Evolutionary conservation across 768 basidiomycete genomes (phyloP), one percentile per base, ranked within the genome.

Genomic region (Russula compacta): DNA sequence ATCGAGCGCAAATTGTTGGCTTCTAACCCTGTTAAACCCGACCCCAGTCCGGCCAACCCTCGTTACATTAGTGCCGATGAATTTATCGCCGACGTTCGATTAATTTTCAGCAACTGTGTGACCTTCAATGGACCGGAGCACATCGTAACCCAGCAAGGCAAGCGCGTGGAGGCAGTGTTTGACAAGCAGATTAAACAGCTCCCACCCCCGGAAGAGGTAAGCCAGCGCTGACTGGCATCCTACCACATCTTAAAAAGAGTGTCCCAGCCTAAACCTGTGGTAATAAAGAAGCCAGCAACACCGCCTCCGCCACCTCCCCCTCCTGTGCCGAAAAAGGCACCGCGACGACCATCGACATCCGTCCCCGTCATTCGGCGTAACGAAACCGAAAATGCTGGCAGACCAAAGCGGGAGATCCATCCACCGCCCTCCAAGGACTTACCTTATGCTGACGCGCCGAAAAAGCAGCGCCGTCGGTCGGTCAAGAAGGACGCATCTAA

Each of bases 331-430:
- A 80, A 82, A 69, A 76, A 75, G 63, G 70, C 70, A 11, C 75
- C 71, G 9, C 85, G 92, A 32, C 84, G 91, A 56, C 76, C 85
- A 1, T 95, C 92, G 15, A 85, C 88, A 2, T 86, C 90, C 10
- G 79, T 91, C 2, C 92, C 93, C 44, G 83, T 84, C 59, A 89
- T 93, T 66, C 83, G 92, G 58, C 89, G 92, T 49, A 87, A 85
- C 29, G 90, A 92, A 6, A 72, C 72, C 14, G 78, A 80, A 60
- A 77, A 79, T 62, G 76, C 73, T 29, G 81, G 82, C 24, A 85
- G 97, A n/a, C 95, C 95, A 2, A 98, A 98, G 76, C 90, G 97
- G 56, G 97, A 99, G 73, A 95, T 98, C 33, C 95, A 98, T 70
- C 92, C 95, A 4, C 95, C 95, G 11, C 88, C 92, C 21, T 85